Conservation (phyloP, 2,329 filamentous ascomycete species). For the Saccharata proteae region DNA sequence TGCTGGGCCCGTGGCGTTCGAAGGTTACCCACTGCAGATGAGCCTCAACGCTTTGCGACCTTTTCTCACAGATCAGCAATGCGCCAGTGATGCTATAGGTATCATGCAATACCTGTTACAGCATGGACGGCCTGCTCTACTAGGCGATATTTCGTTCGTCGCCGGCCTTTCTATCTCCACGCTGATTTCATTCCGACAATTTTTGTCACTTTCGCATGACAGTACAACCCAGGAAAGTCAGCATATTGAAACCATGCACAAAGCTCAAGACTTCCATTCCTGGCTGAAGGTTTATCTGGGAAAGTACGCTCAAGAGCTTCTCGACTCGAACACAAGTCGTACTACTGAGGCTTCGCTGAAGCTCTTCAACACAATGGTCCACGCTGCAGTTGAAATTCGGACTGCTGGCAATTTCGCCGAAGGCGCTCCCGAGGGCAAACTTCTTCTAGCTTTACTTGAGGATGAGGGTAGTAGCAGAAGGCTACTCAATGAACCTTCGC, state of each 20-base stretch:
- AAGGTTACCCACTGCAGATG: slow-evolving; percentile 83
- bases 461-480: slow-evolving; percentile 52
- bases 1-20: slow-evolving; percentile 58
- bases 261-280: slow-evolving; percentile 59
- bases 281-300: slow-evolving; percentile 67
- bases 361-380: slow-evolving; percentile 55
- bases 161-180: slow-evolving; percentile 70
- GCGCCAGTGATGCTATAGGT: slow-evolving; percentile 80
- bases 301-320: slow-evolving; percentile 27
- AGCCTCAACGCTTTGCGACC: slow-evolving; percentile 66
- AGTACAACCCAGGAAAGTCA: slow-evolving; percentile 79
- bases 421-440: slow-evolving; percentile 61
- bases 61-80: slow-evolving; percentile 72
- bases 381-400: slow-evolving; percentile 55
- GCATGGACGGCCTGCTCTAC: slow-evolving; percentile 53
- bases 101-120: slow-evolving; percentile 74
- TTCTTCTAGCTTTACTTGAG: slow-evolving; percentile 67
- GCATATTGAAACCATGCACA: slow-evolving; percentile 63
- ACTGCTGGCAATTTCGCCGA: slow-evolving; percentile 57
- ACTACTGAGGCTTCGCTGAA: slow-evolving; percentile 15
- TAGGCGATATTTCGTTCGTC: slow-evolving; percentile 58
- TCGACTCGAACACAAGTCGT: neutral
- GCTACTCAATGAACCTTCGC: slow-evolving; percentile 58
- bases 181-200: slow-evolving; percentile 63
- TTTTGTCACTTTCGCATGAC: slow-evolving; percentile 61